Percentiles rank a stretch among this genome's conserved stretches.
These are phyloP conservation scores for Penicillium desertorum DNA, from an alignment of 495 filamentous ascomycete species.

Conservation along the genomic window DNA sequence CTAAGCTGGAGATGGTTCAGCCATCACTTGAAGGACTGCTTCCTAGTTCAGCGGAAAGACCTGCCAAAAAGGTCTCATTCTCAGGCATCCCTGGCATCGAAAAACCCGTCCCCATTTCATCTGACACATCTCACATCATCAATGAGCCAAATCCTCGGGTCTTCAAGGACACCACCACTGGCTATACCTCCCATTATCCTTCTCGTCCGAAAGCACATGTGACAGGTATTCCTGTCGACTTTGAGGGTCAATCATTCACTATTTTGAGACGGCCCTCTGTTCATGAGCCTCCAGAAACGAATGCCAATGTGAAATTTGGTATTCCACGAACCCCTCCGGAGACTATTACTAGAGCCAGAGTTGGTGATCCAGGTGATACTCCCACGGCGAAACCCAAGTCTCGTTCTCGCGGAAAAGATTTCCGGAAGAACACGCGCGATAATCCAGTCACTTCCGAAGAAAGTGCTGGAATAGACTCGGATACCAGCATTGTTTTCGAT, in stretches of 20 bases:
- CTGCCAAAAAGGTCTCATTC: slow-evolving; percentile 1
- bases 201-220: not conserved
- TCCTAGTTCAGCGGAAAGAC: slow-evolving; percentile 25
- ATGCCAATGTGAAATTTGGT: slow-evolving; percentile 4
- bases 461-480: slow-evolving; percentile 36
- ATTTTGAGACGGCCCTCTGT: slow-evolving; percentile 13
- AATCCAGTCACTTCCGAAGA: slow-evolving; percentile 33
- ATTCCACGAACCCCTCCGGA: slow-evolving; percentile 15
- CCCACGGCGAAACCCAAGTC: slow-evolving; percentile 12
- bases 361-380: slow-evolving; percentile 10
- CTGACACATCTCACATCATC: not conserved
- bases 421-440: not conserved
- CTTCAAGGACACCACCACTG: slow-evolving; percentile 1
- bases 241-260: slow-evolving; percentile 1
- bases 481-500: slow-evolving; percentile 39
- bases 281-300: not conserved
- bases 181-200: not conserved
- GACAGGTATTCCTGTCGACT: not conserved
- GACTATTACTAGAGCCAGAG: slow-evolving; percentile 8
- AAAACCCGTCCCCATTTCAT: not conserved
- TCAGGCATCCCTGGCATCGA: not conserved
- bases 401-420: slow-evolving; percentile 4
- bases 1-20: not conserved
- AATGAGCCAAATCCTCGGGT: slow-evolving; percentile 1
- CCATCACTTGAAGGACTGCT: slow-evolving; percentile 2